Evolutionary conservation across 306 rosid species (phyloP), one percentile per base, ranked within the genome.

Genomic region (Pterocarpus santalinus): DNA sequence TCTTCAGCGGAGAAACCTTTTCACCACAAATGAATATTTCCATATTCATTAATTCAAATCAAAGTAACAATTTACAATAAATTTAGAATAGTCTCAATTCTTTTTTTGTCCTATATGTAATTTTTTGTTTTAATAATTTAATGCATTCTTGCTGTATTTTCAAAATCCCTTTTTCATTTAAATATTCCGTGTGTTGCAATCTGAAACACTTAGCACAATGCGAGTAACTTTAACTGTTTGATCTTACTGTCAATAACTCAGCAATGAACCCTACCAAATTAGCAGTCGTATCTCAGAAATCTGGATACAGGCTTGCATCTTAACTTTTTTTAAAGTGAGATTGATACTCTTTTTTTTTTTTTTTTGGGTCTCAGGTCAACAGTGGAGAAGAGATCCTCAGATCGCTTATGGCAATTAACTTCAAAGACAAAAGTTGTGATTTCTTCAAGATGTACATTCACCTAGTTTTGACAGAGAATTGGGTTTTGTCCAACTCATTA

Each of bases 391-490:
- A 81, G 74, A 78, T 91, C 67, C 84, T 95, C 73, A 90, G 71
- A 80, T 81, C 85, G 67, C 85, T 95, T 52, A 68, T 83, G 70
- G 81, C 88, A 69, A 72, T 79, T 46, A 90, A 90, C 78, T 81
- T 95, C 73, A 95, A 89, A 81, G 96, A 90, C 43, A 95, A 71
- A 86, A 79, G 72, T 5, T 89, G 94, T 68, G 93, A 93, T 80
- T 87, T 93, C 80, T 89, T 87, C 88, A 88, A 91, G 86, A 73
- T 90, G 83, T 93, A 90, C 84, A 86, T 91, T 57, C 89, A 91
- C 87, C 80, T 95, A 69, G 90, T 90, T 65, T 82, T 95, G 88
- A 44, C 90, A 10, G 97, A 93, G 83, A 91, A 93, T 79, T 95
- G 99, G 98, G 89, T 90, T 55, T 83, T 86, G 85, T 82, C 85